phyloP scores from a whole-genome alignment of 1,284 basidiomycete species.

The Tilletia indica region DNA sequence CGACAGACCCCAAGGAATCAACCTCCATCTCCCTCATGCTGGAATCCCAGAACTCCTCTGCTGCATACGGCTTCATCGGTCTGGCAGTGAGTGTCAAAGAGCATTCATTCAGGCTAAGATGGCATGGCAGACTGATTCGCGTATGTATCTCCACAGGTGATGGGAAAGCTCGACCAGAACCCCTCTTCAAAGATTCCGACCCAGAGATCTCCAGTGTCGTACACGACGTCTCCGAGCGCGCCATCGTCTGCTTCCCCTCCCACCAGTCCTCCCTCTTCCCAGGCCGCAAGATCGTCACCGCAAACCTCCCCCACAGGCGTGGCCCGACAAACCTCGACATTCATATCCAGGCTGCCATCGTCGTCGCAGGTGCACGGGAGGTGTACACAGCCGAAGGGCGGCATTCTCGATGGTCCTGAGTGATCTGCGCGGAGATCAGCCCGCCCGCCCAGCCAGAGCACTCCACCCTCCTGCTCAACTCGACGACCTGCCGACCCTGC shows the following conservation, averaged over 20 bases:
- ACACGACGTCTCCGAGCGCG: slow-evolving; percentile 41
- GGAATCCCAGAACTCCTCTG: slow-evolving; percentile 73
- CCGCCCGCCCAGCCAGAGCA: slow-evolving; percentile 20
- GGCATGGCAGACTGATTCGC: background rate
- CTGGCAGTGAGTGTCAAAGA: no score
- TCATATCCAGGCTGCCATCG: slow-evolving; percentile 85
- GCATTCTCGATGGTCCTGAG: slow-evolving; percentile 50
- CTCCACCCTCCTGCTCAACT: slow-evolving; percentile 74
- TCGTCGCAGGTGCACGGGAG: slow-evolving; percentile 72
- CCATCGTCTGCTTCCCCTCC: slow-evolving; percentile 45
- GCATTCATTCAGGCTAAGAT: no score
- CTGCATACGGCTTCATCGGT: slow-evolving; percentile 67
- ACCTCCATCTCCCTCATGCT: slow-evolving; percentile 60
- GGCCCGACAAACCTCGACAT: slow-evolving; percentile 62
- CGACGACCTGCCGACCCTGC: slow-evolving; percentile 77
- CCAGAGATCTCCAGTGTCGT: slow-evolving; percentile 37
- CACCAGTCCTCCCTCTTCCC: slow-evolving; percentile 39
- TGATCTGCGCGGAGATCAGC: slow-evolving; percentile 18
- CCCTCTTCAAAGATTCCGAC: slow-evolving; percentile 37
- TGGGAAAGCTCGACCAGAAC: slow-evolving; percentile 44
- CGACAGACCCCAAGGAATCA: slow-evolving; percentile 20
- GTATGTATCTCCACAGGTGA: slow-evolving; percentile 23
- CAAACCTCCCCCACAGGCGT: slow-evolving; percentile 56
- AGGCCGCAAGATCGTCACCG: slow-evolving; percentile 47
- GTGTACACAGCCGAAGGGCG: slow-evolving; percentile 66